Percentiles rank a stretch among this genome's conserved stretches.
Evolutionary conservation across 2,329 filamentous ascomycete genomes (phyloP).

Genomic region (Penicillium sp.): DNA sequence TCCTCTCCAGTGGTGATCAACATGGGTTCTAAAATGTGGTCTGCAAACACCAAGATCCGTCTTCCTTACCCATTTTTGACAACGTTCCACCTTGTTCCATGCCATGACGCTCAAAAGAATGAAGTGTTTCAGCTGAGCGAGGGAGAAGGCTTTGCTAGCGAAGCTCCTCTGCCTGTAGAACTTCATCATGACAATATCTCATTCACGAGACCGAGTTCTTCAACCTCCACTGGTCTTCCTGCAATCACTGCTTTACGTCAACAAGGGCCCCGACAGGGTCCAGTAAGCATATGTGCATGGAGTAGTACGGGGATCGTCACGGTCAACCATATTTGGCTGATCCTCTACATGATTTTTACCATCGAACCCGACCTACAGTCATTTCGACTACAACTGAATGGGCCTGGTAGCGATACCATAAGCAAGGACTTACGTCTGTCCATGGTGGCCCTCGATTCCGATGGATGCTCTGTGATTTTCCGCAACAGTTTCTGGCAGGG

Average conservation of each 20-base stretch:
- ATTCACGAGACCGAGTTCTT: not conserved
- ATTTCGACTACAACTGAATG: not conserved
- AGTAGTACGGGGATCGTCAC: not conserved
- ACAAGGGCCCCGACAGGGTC: not conserved
- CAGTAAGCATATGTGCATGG: not conserved
- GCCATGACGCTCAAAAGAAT: not conserved
- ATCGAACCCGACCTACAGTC: not conserved
- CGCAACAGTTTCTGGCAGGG: constrained; percentile 1
- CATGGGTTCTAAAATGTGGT: not conserved
- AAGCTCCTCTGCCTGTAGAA: not conserved
- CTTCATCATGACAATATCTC: not conserved
- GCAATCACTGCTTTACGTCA: not conserved
- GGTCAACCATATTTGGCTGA: not conserved
- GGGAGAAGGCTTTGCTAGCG: not conserved
- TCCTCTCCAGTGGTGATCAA: not conserved
- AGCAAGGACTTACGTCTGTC: not conserved
- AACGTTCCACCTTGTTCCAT: not conserved
- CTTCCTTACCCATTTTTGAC: not conserved
- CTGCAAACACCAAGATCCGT: not conserved
- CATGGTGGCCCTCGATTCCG: not conserved
- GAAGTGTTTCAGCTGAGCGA: not conserved
- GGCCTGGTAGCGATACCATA: not conserved
- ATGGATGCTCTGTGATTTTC: not conserved
- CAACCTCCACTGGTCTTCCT: not conserved
- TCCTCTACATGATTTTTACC: not conserved